These are phyloP conservation scores for Alectoria sarmentosa DNA, from an alignment of 495 filamentous ascomycete species.

Conservation along the genomic window DNA sequence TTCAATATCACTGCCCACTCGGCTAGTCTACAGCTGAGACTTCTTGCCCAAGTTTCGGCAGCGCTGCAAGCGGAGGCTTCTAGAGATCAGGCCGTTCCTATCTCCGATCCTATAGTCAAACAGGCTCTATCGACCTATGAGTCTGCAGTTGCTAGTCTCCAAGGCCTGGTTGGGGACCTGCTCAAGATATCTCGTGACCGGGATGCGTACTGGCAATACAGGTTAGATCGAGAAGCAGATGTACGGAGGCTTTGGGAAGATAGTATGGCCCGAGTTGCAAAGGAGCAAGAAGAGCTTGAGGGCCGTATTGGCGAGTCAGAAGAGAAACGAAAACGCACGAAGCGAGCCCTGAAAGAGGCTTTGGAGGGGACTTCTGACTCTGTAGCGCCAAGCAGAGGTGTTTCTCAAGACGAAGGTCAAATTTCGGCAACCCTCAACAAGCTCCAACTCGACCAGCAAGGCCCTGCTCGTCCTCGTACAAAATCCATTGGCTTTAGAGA, in stretches of 20 bases:
- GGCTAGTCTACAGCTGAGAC: slow-evolving; percentile 83
- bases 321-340: slow-evolving; percentile 79
- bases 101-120: slow-evolving; percentile 67
- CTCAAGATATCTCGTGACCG: slow-evolving; percentile 87
- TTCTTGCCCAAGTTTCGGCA: slow-evolving; percentile 72
- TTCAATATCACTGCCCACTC: slow-evolving; percentile 95
- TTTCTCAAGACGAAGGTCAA: slow-evolving; percentile 22
- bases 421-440: slow-evolving; percentile 16
- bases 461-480: slow-evolving; percentile 29
- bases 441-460: slow-evolving; percentile 23
- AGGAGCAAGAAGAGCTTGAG: slow-evolving; percentile 88
- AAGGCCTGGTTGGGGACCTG: slow-evolving; percentile 77
- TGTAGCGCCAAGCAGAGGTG: slow-evolving; percentile 33
- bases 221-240: slow-evolving; percentile 80
- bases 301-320: slow-evolving; percentile 83
- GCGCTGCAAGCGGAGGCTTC: slow-evolving; percentile 68
- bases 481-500: slow-evolving; percentile 38
- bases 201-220: slow-evolving; percentile 94
- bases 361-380: slow-evolving; percentile 52
- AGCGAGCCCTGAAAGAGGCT: slow-evolving; percentile 81
- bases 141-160: slow-evolving; percentile 78
- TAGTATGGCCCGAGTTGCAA: slow-evolving; percentile 85
- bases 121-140: slow-evolving; percentile 86
- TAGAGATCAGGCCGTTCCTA: slow-evolving; percentile 57
- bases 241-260: slow-evolving; percentile 96